A percentile compares a stretch with the other conserved stretches of the same genome.
Conservation (phyloP, 495 filamentous ascomycete genomes). For the Trichodelitschia bisporula region DNA sequence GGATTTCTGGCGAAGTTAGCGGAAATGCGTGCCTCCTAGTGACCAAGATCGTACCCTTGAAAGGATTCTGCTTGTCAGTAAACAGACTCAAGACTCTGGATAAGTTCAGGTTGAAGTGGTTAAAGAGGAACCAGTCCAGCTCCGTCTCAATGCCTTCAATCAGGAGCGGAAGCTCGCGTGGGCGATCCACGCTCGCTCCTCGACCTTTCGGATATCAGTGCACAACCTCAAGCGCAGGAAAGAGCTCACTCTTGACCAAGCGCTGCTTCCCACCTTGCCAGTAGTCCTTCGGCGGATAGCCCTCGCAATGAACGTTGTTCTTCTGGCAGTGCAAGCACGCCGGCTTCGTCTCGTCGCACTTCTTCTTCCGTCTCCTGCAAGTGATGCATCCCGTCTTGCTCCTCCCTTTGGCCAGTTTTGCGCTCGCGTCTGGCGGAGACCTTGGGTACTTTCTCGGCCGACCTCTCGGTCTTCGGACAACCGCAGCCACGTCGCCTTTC, state of each 20-base stretch:
- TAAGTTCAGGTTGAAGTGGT: conserved; percentile 64
- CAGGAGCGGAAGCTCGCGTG: conserved; percentile 46
- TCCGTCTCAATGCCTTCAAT: conserved; percentile 73
- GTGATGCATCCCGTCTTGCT: conserved; percentile 90
- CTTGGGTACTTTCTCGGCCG: conserved; percentile 69
- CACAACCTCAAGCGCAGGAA: neutral
- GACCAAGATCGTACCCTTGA: too few species aligned
- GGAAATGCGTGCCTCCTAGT: too few species aligned
- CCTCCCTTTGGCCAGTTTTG: conserved; percentile 60
- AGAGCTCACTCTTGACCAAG: conserved; percentile 41
- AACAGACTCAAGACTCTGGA: conserved; percentile 64
- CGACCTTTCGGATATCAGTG: conserved; percentile 7
- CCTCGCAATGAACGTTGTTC: conserved; percentile 80
- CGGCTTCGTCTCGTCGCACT: conserved; percentile 89
- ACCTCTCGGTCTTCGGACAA: conserved; percentile 33
- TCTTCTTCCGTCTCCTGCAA: conserved; percentile 83
- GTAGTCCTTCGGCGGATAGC: conserved; percentile 67
- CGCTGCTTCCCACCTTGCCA: conserved; percentile 71
- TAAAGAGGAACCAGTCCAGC: conserved; percentile 59
- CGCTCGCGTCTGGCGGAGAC: conserved; percentile 24
- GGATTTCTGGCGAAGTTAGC: too few species aligned
- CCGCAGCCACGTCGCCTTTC: too few species aligned
- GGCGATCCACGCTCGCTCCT: conserved; percentile 8
- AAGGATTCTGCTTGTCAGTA: conserved; percentile 67
- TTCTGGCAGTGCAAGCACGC: conserved; percentile 74